Base-by-base conservation (phyloP, 2,329 filamentous ascomycete species). In the Bisporella sp. region DNA sequence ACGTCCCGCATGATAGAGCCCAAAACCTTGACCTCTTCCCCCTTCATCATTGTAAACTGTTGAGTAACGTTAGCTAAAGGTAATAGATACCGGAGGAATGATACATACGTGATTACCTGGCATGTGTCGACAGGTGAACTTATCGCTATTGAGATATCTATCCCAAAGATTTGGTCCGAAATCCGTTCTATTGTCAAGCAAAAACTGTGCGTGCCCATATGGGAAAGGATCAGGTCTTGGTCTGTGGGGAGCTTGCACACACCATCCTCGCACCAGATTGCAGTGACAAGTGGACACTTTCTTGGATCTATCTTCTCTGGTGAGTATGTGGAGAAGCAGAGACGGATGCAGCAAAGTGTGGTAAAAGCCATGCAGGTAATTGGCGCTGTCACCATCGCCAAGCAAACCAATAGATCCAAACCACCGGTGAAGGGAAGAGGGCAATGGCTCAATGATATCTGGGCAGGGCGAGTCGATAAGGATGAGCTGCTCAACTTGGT, bases 231-330 rank as follows among this genome's bases (percentile, higher is more conserved):
- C 75, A 0, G 84, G 83, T 41, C 79, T 74, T 40, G 82, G 64
- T 86, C 83, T 45, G 76, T 75, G 5, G 82, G 79, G 49, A 78
- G 71, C 56, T 83, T 78, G 71, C 84, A 87, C 4, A 89, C 83
- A 54, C 85, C 85, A 52, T 89, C 84, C 55, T 82, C 79, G 62
- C 83, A 87, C 81, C 84, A 89, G 58, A 89, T 80, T 39, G 80
- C 73, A 56, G 78, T 79, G 3, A 82, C 79, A 28, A 78, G 76
- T 39, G 85, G 82, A 39, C 77, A 79, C 54, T 72, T 75, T 6
- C 73, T 74, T 44, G 74, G 71, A 35, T 82, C 72, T 62, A 86
- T 81, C 3, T 79, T 79, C 58, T 76, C 74, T 5, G 84, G 81
- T 9, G 81, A 77, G 68, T 89, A 89, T 62, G 79, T 81, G 60